Evolutionary conservation across 108 stramenopile genomes (phyloP), one percentile per base, ranked within the genome.

Genomic region (Schizochytrium sp.): DNA sequence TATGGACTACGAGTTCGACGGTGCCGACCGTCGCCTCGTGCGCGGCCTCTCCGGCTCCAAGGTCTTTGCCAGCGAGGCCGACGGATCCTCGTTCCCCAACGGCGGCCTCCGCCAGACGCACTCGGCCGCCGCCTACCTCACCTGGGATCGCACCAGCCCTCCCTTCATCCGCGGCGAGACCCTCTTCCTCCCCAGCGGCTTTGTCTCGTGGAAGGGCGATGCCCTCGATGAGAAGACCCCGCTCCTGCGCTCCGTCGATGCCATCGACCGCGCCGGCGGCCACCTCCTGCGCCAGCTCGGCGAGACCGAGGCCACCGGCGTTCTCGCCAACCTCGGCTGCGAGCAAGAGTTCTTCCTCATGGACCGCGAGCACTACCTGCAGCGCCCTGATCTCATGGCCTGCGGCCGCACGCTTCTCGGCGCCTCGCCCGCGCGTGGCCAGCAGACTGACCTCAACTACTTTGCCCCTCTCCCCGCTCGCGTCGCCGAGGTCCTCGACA

Each of bases 161-260:
- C 96, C 97, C 87, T 96, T 97, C 88, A 92, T 97, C 69, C 94
- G 97, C 57, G 97, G 96, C 6, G 98, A 98, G 90, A 97, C 96
- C 60, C 93, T 98, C 89, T 97, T 96, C 92, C 96, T 98, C 60
- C 98, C 98, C 6, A 93, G 95, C 60, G 58, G 95, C 63, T 95
- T 98, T 89, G 97, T 97, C 19, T 95, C 95, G 8, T 97, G 96
- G 92, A 95, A 97, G 91, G 98, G 98, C 60, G 95, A 95, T 45
- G 98, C 98, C 16, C 93, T 98, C 53, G 98, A 98, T 89, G 98
- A 98, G 91, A 98, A 98, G 95, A 98, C 97, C 6, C 98, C 98
- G 10, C 93, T 98, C 34, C 93, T 98, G 16, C 94, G 98, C 14
- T 91, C 96, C 76, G 95, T 95, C 90, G 96, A 95, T 47, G 97